phyloP scores from a whole-genome alignment of 225 moss, liverwort and hornwort genomes.

The Bryum argenteum region DNA sequence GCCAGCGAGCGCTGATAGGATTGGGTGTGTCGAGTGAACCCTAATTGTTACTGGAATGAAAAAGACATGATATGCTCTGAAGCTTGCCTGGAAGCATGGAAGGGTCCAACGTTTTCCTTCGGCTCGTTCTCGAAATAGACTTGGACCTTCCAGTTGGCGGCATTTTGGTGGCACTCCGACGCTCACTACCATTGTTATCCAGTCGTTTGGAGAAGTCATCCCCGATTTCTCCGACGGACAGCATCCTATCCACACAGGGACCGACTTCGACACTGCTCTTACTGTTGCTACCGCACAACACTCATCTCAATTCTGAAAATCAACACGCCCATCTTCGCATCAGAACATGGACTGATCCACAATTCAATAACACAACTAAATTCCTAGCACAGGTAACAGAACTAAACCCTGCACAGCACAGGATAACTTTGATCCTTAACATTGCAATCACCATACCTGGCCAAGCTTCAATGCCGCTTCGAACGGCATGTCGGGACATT shows the following conservation, averaged over 20 bases:
- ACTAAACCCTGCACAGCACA: too few relatives aligned
- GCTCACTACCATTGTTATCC: conserved; percentile 21
- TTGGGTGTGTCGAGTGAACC: too few relatives aligned
- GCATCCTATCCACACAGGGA: conserved; percentile 26
- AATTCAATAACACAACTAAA: background rate
- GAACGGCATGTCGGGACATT: too few relatives aligned
- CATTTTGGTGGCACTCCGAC: conserved; percentile 28
- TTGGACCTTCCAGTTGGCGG: conserved; percentile 49
- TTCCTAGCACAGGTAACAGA: too few relatives aligned
- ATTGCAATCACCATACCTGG: too few relatives aligned
- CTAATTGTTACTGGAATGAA: too few relatives aligned
- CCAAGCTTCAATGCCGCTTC: too few relatives aligned
- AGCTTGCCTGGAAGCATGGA: conserved; percentile 49
- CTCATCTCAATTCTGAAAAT: conserved; percentile 13
- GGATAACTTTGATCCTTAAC: too few relatives aligned
- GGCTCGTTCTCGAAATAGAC: conserved; percentile 38
- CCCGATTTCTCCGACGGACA: conserved; percentile 44
- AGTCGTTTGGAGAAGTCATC: conserved; percentile 41
- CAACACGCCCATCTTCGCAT: background rate
- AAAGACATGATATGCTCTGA: background rate
- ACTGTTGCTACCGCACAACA: background rate
- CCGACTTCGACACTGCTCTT: conserved; percentile 9
- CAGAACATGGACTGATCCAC: too few relatives aligned
- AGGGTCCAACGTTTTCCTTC: conserved; percentile 57
- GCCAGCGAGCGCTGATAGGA: too few relatives aligned